Percentiles rank a stretch among this genome's conserved stretches.
Conservation (phyloP, 2,329 filamentous ascomycete species). For the Ampelomyces quisqualis region DNA sequence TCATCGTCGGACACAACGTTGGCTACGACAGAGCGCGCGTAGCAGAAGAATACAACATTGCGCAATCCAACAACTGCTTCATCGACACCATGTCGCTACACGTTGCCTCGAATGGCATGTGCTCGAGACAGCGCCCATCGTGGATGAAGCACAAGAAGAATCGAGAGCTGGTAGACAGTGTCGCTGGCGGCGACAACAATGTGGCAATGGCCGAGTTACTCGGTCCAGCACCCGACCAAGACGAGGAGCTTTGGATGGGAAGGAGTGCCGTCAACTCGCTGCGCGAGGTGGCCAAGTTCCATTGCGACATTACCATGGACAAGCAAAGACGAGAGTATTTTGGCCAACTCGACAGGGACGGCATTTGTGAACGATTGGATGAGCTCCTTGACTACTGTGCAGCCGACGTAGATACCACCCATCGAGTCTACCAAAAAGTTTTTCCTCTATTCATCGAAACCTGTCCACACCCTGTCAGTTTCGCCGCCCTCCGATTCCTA, state of each 20-base stretch:
- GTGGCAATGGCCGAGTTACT: conserved; percentile 71
- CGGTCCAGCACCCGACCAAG: conserved; percentile 70
- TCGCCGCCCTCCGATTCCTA: conserved; percentile 89
- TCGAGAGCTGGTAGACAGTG: conserved; percentile 76
- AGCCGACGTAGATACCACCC: conserved; percentile 88
- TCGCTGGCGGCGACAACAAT: conserved; percentile 69
- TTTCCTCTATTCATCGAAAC: conserved; percentile 86
- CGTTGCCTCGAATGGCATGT: conserved; percentile 98
- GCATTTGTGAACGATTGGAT: conserved; percentile 70
- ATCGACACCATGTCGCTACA: conserved; percentile 98
- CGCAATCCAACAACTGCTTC: conserved; percentile 81
- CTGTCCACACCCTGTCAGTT: conserved; percentile 96
- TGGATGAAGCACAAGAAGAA: conserved; percentile 98
- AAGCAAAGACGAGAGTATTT: conserved; percentile 87
- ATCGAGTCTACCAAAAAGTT: conserved; percentile 89
- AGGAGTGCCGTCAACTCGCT: conserved; percentile 93
- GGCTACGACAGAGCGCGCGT: conserved; percentile 91
- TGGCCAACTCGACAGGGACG: conserved; percentile 72
- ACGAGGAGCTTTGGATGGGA: conserved; percentile 94
- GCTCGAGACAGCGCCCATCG: conserved; percentile 88
- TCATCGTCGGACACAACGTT: conserved; percentile 92
- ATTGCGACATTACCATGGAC: conserved; percentile 87
- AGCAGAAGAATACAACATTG: conserved; percentile 81
- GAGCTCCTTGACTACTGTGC: conserved; percentile 92
- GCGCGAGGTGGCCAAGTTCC: conserved; percentile 93